Base-by-base conservation (phyloP, 1,139 yeast genomes). In the Hyphopichia khmerensis region DNA sequence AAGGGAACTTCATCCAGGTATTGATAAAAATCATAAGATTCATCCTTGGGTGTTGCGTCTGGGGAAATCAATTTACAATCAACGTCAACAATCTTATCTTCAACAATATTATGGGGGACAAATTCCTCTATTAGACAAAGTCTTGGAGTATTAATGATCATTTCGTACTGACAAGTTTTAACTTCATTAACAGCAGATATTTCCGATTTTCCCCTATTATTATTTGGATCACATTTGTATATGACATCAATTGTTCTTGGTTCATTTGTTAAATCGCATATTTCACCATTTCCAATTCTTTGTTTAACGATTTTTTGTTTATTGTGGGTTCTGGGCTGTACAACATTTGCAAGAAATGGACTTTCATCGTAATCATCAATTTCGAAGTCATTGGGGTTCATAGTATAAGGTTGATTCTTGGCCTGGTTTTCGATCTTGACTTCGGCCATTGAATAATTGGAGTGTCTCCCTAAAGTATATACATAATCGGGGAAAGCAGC, bases 141-240 rank as follows among this genome's bases (percentile, higher is more conserved):
- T 6, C 68, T 65, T 0, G 87, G 84, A 1, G 84, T 68, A 36
- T 75, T 72, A 1, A 89, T 64, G n/a, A 70, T 70, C 59, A 84
- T 73, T 49, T 75, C 75, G 55, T 89, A 89, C 38, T 79, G 80
- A 59, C 97, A 90, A 0, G 93, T 84, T 47, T 75, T 77, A 40
- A 79, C 67, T 62, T 91, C 98, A 40, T 68, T 69, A 0, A 84
- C 75, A 46, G 74, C 72, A 8, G 61, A 31, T 10, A 70, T 61
- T 15, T 65, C 65, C 3, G 82, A 62, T 4, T 50, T 47, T 0
- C 69, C 59, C 13, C 52, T 59, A 8, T 50, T 47, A 2, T 60
- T 53, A 2, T 57, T 54, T 1, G 77, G 72, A 48, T 82, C 83
- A 61, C 98, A 91, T 30, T 75, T 69, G 56, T 84, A 89, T 40